Base-by-base conservation (phyloP, 352 stramenopile genomes). In the Pythium coloratum region DNA sequence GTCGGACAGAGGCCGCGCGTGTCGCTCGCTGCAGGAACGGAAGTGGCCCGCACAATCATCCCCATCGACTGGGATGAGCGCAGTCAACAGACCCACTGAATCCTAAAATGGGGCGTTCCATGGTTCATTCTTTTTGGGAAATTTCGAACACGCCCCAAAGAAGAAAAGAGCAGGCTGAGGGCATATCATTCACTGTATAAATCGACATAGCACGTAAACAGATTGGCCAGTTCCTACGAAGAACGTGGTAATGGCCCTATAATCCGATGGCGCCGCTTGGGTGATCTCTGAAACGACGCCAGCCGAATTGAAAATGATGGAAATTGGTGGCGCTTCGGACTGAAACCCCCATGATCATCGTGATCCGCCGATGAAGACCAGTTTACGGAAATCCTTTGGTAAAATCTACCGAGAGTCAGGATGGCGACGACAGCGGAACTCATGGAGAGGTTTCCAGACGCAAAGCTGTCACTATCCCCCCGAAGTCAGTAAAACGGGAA, bases 41-140 rank as follows among this genome's bases (percentile, higher is more conserved):
- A 20, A 55, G 38, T 55, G 49, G 36, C 24, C 49, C 49, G 49
- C 49, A 20, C 24, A 18, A 55, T 55, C 49, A 55, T 34, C 44
- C 20, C 20, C 20, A 24, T 24, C 20, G 20, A 24, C 20, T 24
- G 20, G 20, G 20, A 24, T 24, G 20, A 24, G 20, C 20, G 20
- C 20, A 24, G 20, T 24, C 20, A 24, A 24, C 20, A 0, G 20
- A 24, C 20, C 20, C 44, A 7, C 3, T 4, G 9, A 50, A 50
- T 50, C 18, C 36, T 18, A 44, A 3, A 10, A 32, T 30, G 44
- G 44, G 49, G 49, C 49, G 49, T 55, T 55, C 49, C 49, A 36
- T 55, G 49, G 9, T 36, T 55, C 12, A 20, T 55, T 55, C 49
- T 24, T 36, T 55, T 36, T 18, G 2, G 28, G 36, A 55, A 55